Percentiles rank a stretch among this genome's conserved stretches.
Conservation (phyloP, 495 filamentous ascomycete species). For the Daldinia loculata region DNA sequence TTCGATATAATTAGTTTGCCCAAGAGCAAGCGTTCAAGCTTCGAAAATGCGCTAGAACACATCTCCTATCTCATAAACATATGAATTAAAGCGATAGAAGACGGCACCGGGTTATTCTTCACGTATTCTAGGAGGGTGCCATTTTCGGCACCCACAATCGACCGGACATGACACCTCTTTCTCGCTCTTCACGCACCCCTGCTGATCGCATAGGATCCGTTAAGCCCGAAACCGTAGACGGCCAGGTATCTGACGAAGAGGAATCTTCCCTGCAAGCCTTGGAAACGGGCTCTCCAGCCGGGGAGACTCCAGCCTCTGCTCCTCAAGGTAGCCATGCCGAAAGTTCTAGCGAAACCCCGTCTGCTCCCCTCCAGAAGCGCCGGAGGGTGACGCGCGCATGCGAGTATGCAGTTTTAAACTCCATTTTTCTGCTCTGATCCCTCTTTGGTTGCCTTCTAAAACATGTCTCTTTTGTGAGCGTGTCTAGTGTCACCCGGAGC, state of each 20-base stretch:
- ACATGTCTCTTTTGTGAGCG: not conserved
- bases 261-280: slow-evolving; percentile 26
- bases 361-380: slow-evolving; percentile 80
- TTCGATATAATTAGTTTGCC: slow-evolving; percentile 13
- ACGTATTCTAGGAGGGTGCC: slow-evolving; percentile 26
- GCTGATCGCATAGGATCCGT: slow-evolving; percentile 40
- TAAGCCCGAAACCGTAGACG: slow-evolving; percentile 31
- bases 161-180: slow-evolving; percentile 45
- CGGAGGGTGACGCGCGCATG: slow-evolving; percentile 90
- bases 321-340: slow-evolving; percentile 33
- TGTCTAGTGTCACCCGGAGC: not conserved
- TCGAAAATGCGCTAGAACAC: slow-evolving; percentile 36
- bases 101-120: slow-evolving; percentile 23
- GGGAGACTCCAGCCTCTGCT: slow-evolving; percentile 33
- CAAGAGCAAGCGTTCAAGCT: slow-evolving; percentile 8
- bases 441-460: not conserved
- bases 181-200: slow-evolving; percentile 44
- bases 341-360: slow-evolving; percentile 46
- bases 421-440: slow-evolving; percentile 4
- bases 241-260: slow-evolving; percentile 34
- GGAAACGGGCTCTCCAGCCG: slow-evolving; percentile 30
- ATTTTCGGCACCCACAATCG: slow-evolving; percentile 21
- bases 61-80: slow-evolving; percentile 19
- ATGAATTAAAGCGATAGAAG: slow-evolving; percentile 34
- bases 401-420: slow-evolving; percentile 57